These are phyloP conservation scores for Colletotrichum coccodes DNA, from an alignment of 2,329 filamentous ascomycete genomes.

Conservation along the genomic window DNA sequence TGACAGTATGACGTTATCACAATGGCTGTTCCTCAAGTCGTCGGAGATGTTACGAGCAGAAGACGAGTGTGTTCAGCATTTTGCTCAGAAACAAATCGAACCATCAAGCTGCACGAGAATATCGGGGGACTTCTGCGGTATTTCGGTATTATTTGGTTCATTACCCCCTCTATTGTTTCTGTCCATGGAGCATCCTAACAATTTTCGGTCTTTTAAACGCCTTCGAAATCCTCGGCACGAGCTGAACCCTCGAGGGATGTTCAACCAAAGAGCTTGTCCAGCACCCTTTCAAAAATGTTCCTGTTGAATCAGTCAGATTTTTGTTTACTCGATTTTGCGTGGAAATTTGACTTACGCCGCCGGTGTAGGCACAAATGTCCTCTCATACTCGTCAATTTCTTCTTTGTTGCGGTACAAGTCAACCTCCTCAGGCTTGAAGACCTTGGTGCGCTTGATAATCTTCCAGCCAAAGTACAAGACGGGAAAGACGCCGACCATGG, in stretches of 20 bases:
- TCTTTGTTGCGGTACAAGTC: constrained; percentile 72
- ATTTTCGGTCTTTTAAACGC: background rate
- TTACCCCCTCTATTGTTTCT: background rate
- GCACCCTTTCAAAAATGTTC: constrained; percentile 9
- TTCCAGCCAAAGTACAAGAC: constrained; percentile 79
- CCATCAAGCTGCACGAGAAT: too few relatives aligned
- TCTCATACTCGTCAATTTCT: constrained; percentile 75
- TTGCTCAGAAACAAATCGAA: too few relatives aligned
- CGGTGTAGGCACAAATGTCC: constrained; percentile 64
- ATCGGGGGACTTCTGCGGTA: too few relatives aligned
- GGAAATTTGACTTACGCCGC: constrained; percentile 56
- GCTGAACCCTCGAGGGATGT: background rate
- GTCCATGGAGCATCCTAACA: background rate
- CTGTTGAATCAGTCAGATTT: background rate
- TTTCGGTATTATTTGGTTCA: too few relatives aligned
- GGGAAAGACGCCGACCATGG: constrained; percentile 78
- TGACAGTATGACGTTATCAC: background rate
- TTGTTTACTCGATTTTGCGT: accelerated
- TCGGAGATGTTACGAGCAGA: background rate
- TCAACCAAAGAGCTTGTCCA: constrained; percentile 25
- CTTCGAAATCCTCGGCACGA: background rate
- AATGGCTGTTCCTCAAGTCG: too few relatives aligned
- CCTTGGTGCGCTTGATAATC: constrained; percentile 70
- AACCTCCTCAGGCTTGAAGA: constrained; percentile 65
- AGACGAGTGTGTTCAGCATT: too few relatives aligned